phyloP scores from a whole-genome alignment of 2,329 filamentous ascomycete species.

The Albifimbria verrucaria region DNA sequence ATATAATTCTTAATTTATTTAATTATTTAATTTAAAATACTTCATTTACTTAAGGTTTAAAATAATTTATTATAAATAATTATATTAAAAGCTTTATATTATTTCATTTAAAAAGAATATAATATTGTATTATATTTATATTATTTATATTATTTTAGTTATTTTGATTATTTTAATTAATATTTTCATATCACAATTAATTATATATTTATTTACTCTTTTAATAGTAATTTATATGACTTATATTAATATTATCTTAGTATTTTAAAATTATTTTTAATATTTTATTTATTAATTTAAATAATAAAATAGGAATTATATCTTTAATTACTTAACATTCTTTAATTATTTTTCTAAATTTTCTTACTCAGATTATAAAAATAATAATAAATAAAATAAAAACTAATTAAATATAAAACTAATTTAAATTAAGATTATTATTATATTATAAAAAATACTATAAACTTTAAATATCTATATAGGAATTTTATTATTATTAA shows the following conservation, averaged over 20 bases:
- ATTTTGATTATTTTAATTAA: neutral
- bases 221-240: constrained; percentile 1
- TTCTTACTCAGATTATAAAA: neutral
- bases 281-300: neutral
- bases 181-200: constrained; percentile 1
- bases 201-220: neutral
- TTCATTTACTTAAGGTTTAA: neutral
- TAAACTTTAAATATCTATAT: neutral
- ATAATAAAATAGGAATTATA: neutral
- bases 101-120: neutral
- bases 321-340: neutral
- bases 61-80: neutral
- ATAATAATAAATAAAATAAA: neutral
- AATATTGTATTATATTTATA: neutral
- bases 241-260: neutral
- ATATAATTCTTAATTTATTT: constrained; percentile 1
- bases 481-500: too few relatives aligned
- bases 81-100: neutral
- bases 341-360: neutral
- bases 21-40: constrained; percentile 1
- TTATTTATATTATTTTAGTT: neutral
- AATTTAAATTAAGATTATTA: neutral
- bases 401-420: neutral
- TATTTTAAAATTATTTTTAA: neutral
- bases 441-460: neutral